These are phyloP conservation scores for Daldinia loculata DNA, from an alignment of 495 filamentous ascomycete genomes.

Conservation along the genomic window DNA sequence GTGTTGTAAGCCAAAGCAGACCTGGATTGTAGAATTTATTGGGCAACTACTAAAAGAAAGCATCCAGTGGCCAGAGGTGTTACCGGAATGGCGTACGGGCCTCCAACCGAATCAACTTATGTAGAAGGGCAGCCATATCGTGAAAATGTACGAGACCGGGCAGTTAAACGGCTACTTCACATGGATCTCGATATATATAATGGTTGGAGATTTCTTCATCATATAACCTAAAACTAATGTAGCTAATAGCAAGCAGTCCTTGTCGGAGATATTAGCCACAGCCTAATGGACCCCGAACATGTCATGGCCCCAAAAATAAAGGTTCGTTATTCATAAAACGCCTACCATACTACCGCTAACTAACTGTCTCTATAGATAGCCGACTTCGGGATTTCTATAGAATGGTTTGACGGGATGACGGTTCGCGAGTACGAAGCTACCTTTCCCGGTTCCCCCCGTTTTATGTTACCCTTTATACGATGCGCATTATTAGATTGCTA, in stretches of 20 bases:
- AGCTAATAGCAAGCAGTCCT: conserved; percentile 15
- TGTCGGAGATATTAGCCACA: neutral
- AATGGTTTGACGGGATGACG: neutral
- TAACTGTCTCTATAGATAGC: neutral
- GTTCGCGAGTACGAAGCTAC: neutral
- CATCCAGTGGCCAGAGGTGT: conserved; percentile 5
- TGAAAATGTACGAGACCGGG: neutral
- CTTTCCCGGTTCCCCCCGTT: neutral
- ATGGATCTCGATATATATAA: conserved; percentile 25
- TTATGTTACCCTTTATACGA: neutral
- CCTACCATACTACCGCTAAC: neutral
- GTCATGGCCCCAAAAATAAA: neutral
- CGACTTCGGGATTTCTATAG: conserved; percentile 8
- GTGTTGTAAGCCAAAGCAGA: conserved; percentile 11
- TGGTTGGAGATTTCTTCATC: neutral
- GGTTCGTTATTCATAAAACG: neutral
- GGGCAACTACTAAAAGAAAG: neutral
- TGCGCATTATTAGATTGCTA: neutral
- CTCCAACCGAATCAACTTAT: neutral
- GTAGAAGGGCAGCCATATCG: neutral
- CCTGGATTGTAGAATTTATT: neutral
- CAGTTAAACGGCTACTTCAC: neutral
- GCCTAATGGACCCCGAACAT: neutral
- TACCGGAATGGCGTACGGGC: conserved; percentile 17
- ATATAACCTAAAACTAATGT: neutral